Conservation (phyloP, 352 stramenopile species). For the Phytophthora pisi region DNA sequence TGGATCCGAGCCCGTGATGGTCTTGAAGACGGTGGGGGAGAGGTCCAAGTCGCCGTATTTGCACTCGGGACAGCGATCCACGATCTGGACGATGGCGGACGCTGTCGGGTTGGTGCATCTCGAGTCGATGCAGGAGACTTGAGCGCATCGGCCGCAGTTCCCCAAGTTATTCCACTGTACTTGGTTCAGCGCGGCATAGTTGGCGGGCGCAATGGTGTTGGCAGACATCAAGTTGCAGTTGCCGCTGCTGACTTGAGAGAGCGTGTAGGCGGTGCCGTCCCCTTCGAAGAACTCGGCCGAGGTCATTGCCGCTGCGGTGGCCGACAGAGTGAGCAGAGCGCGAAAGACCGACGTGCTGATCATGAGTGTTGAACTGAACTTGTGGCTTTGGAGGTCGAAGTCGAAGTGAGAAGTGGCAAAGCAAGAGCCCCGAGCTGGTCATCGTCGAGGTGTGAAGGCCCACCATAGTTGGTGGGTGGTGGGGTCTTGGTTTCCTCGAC, state of each 20-base stretch:
- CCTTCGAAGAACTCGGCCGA: conserved; percentile 36
- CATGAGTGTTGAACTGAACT: conserved; percentile 6
- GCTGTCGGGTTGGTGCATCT: conserved; percentile 23
- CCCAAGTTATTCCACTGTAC: conserved; percentile 45
- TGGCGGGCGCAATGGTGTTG: conserved; percentile 31
- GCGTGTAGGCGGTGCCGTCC: conserved; percentile 55
- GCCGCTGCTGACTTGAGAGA: conserved; percentile 33
- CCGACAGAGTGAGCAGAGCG: conserved; percentile 4
- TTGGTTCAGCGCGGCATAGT: conserved; percentile 61
- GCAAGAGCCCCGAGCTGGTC: neutral
- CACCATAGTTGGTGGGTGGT: neutral
- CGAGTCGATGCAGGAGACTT: conserved; percentile 43
- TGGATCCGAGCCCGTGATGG: conserved; percentile 35
- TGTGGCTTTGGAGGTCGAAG: conserved; percentile 5
- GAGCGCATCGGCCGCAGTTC: conserved; percentile 51
- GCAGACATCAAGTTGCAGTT: conserved; percentile 66
- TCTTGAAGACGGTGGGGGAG: conserved; percentile 36
- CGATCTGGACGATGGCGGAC: conserved; percentile 36
- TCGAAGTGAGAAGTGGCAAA: conserved; percentile 21
- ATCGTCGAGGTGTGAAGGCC: neutral
- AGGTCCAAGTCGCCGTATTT: conserved; percentile 46
- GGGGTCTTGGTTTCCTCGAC: neutral
- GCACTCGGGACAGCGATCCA: conserved; percentile 50
- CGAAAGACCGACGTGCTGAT: conserved; percentile 5
- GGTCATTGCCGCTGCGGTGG: neutral